These are phyloP conservation scores for Alternaria postmessia DNA, from an alignment of 2,329 filamentous ascomycete genomes.

Conservation along the genomic window DNA sequence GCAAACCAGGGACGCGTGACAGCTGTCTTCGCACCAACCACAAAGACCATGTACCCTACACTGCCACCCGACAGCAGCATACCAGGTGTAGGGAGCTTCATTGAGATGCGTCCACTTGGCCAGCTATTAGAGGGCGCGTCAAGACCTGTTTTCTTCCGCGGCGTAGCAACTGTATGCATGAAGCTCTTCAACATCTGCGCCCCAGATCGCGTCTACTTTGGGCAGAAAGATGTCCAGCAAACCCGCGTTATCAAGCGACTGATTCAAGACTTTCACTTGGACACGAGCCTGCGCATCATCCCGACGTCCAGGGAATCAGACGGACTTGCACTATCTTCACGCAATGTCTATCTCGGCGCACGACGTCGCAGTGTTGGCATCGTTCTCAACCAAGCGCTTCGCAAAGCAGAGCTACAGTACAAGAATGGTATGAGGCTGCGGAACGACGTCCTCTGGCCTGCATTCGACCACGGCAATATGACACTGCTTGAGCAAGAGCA, in stretches of 20 bases:
- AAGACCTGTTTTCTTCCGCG: slow-evolving; percentile 93
- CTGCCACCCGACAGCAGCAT: slow-evolving; percentile 76
- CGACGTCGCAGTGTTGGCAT: slow-evolving; percentile 75
- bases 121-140: slow-evolving; percentile 83
- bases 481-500: slow-evolving; percentile 68
- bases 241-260: slow-evolving; percentile 87
- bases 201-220: slow-evolving; percentile 86
- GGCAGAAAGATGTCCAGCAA: slow-evolving; percentile 97
- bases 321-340: slow-evolving; percentile 87
- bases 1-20: slow-evolving; percentile 69
- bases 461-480: slow-evolving; percentile 66
- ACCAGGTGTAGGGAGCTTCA: slow-evolving; percentile 83
- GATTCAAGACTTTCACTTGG: slow-evolving; percentile 85
- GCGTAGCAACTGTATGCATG: slow-evolving; percentile 95
- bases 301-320: slow-evolving; percentile 79
- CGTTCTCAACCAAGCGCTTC: slow-evolving; percentile 74
- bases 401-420: slow-evolving; percentile 74
- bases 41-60: slow-evolving; percentile 85
- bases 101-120: slow-evolving; percentile 86
- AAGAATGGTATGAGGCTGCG: slow-evolving; percentile 62
- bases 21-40: slow-evolving; percentile 86
- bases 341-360: slow-evolving; percentile 89
- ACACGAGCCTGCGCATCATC: slow-evolving; percentile 76
- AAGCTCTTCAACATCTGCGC: slow-evolving; percentile 87
- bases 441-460: slow-evolving; percentile 74